A percentile compares a stretch with the other conserved stretches of the same genome.
phyloP scores from a whole-genome alignment of 495 filamentous ascomycete species.

The Saxophila tyrrhenica region DNA sequence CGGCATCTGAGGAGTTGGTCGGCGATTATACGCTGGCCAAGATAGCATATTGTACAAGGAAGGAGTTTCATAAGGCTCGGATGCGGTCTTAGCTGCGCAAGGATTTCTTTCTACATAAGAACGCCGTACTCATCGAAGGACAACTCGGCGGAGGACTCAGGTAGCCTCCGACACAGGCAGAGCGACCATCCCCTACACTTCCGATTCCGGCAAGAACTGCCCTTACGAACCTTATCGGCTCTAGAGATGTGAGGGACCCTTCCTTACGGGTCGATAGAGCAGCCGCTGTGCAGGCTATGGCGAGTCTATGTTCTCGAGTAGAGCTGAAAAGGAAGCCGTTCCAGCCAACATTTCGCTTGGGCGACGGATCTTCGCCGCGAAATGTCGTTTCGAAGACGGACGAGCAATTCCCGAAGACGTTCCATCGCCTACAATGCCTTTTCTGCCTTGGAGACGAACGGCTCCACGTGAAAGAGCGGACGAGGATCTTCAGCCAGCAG shows the following conservation, averaged over 20 bases:
- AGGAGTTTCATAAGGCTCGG: neutral
- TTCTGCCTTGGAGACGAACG: constrained; percentile 1
- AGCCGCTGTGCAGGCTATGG: neutral
- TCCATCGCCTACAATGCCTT: neutral
- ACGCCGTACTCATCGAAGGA: neutral
- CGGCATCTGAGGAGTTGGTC: neutral
- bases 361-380: neutral
- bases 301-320: constrained; percentile 2
- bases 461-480: neutral
- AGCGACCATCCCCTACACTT: neutral
- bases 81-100: constrained; percentile 1
- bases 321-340: neutral
- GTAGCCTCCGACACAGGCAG: neutral
- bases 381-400: too few relatives aligned
- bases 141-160: neutral
- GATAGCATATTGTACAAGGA: neutral
- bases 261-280: neutral
- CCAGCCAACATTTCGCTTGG: neutral
- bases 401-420: neutral
- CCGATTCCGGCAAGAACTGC: neutral
- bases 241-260: neutral
- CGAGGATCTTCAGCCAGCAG: constrained; percentile 1
- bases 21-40: neutral
- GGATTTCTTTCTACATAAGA: neutral
- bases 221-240: neutral